Base-by-base conservation (phyloP, 176 grass and related monocot genomes). In the Thalia dealbata region DNA sequence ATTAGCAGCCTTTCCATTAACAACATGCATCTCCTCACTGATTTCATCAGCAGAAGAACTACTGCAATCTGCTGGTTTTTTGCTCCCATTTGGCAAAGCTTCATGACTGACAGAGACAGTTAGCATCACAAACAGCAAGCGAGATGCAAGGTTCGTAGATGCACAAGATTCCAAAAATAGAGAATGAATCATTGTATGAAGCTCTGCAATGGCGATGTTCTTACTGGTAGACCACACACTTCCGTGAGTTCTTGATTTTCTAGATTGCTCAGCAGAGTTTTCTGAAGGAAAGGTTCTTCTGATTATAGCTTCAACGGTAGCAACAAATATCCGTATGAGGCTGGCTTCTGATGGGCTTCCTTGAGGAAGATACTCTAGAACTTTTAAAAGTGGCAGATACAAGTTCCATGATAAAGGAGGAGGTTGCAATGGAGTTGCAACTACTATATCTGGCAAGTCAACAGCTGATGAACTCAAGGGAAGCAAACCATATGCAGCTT, bases 281-380 rank as follows among this genome's bases (percentile, higher is more conserved):
- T 99, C 90, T 0, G 80, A 29, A 78, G 95, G 90, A 84, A 99
- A 99, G 69, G 95, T 88, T 77, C 90, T 92, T 75, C 85, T 91
- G 23, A 99, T 87, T 86, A 99, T 93, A 85, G 95, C 95, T 92
- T 99, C 95, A 61, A 99, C 90, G 6, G 95, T 99, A 64, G 95
- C 95, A 79, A 99, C 95, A 83, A 99, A 99, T 74, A 99, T 91
- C 73, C 95, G 93, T 79, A 99, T 91, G 48, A 99, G 85, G 72
- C 95, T 93, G 50, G 95, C 95, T 88, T 99, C 95, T 66, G 95
- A 91, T 59, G 95, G 95, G 74, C 95, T 99, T 82, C 95, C 95
- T 55, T 87, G 90, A 52, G 95, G 95, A 75, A 99, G 81, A 81
- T 93, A 99, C 74, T 99, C 95, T 5, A 92, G 82, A 11, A 99